phyloP scores from a whole-genome alignment of 192 early-diverging fungal genomes.

The Coemansia sp. region DNA sequence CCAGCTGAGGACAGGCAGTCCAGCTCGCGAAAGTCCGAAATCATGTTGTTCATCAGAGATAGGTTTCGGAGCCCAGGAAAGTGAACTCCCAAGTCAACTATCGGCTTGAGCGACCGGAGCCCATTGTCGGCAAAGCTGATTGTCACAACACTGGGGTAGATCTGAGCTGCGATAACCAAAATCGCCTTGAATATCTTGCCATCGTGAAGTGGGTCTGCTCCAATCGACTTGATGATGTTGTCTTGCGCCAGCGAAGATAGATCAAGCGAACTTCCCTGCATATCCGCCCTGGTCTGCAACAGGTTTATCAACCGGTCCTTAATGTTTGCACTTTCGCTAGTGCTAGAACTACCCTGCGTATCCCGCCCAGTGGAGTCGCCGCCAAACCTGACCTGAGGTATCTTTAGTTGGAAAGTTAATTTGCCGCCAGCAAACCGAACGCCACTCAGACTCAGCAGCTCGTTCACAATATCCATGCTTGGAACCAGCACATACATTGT shows the following conservation, averaged over 20 bases:
- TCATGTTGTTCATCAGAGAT: slow-evolving; percentile 46
- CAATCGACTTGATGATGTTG: slow-evolving; percentile 33
- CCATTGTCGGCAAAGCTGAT: slow-evolving; percentile 46
- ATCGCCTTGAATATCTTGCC: slow-evolving; percentile 49
- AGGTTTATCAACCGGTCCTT: slow-evolving; percentile 42
- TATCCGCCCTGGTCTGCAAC: slow-evolving; percentile 40
- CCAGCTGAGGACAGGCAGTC: slow-evolving; percentile 41
- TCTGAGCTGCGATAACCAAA: slow-evolving; percentile 37
- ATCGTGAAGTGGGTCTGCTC: slow-evolving; percentile 38
- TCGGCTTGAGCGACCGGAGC: slow-evolving; percentile 33
- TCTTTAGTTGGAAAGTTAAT: slow-evolving; percentile 41
- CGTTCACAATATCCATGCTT: slow-evolving; percentile 32
- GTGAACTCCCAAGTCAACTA: slow-evolving; percentile 38
- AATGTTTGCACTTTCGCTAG: slow-evolving; percentile 26
- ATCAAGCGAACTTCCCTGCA: slow-evolving; percentile 42
- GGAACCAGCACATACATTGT: slow-evolving; percentile 44
- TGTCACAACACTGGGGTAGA: slow-evolving; percentile 32
- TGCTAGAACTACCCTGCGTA: slow-evolving; percentile 5
- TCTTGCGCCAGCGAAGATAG: slow-evolving; percentile 40
- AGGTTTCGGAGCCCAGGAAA: slow-evolving; percentile 42
- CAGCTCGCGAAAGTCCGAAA: slow-evolving; percentile 38
- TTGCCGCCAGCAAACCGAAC: slow-evolving; percentile 49
- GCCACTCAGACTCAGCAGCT: slow-evolving; percentile 42
- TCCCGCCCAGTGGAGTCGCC: slow-evolving; percentile 14
- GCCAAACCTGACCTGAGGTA: slow-evolving; percentile 41